phyloP scores from a whole-genome alignment of 2,329 filamentous ascomycete genomes.

The Coniochaeta sp. region DNA sequence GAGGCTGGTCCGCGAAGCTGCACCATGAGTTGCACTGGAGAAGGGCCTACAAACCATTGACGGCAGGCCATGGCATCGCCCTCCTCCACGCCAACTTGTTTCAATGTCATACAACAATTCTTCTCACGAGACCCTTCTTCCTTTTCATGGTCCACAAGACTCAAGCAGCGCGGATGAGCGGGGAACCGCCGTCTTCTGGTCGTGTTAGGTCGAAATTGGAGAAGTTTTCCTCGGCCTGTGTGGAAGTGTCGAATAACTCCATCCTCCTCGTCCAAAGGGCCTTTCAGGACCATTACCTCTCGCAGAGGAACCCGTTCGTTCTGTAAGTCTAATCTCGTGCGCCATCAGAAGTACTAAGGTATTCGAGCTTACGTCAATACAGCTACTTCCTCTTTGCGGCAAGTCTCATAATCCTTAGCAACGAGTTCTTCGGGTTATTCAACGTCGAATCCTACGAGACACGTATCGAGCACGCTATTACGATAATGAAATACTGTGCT shows the following conservation, averaged over 20 bases:
- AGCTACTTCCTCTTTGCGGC: conserved; percentile 52
- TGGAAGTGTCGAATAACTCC: conserved; percentile 41
- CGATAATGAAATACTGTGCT: conserved; percentile 41
- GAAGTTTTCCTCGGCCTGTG: conserved; percentile 41
- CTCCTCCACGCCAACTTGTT: conserved; percentile 56
- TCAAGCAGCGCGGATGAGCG: conserved; percentile 11
- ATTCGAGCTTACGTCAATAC: background rate
- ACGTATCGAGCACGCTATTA: conserved; percentile 34
- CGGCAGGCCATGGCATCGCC: conserved; percentile 44
- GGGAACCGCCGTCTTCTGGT: conserved; percentile 14
- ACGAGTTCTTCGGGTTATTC: conserved; percentile 46
- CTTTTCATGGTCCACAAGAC: conserved; percentile 29
- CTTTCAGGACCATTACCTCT: conserved; percentile 34
- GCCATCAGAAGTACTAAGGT: background rate
- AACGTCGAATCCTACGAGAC: conserved; percentile 25
- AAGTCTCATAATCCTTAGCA: conserved; percentile 45
- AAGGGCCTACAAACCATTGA: conserved; percentile 32
- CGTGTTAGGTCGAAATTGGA: conserved; percentile 22
- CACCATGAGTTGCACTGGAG: conserved; percentile 41
- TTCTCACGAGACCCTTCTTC: conserved; percentile 59
- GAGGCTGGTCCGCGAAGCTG: conserved; percentile 41
- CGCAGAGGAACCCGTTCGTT: conserved; percentile 46
- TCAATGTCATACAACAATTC: conserved; percentile 54
- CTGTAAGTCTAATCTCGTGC: conserved; percentile 32
- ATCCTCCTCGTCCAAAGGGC: conserved; percentile 39